Evolutionary conservation across 768 basidiomycete species (phyloP).

Genomic region (Pisolithus albus): DNA sequence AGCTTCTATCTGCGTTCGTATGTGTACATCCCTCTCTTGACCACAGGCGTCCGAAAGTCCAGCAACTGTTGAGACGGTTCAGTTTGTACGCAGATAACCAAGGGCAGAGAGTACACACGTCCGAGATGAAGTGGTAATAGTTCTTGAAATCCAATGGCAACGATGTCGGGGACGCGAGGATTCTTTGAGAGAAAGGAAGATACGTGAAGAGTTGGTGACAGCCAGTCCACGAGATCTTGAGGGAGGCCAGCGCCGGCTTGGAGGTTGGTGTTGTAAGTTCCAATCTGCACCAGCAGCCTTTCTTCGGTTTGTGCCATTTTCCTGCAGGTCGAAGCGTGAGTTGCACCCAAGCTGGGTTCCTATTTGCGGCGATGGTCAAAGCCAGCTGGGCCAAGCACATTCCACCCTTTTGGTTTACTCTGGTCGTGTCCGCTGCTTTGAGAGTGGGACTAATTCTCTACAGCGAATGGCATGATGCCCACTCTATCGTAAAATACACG

Average conservation of each 20-base stretch:
- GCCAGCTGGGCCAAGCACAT: constrained; percentile 7
- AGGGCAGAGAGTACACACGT: constrained; percentile 42
- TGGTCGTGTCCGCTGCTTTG: constrained; percentile 50
- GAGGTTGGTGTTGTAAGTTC: constrained; percentile 88
- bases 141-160: constrained; percentile 93
- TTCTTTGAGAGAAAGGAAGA: constrained; percentile 62
- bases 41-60: constrained; percentile 66
- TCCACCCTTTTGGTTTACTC: constrained; percentile 43
- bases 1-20: constrained; percentile 65
- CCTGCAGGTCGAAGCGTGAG: too few relatives aligned
- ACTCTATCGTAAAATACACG: constrained; percentile 87
- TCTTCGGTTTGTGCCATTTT: constrained; percentile 42
- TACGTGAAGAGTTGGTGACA: constrained; percentile 73
- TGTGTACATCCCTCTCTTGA: constrained; percentile 63
- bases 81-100: constrained; percentile 6
- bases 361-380: not conserved
- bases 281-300: constrained; percentile 65
- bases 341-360: not conserved
- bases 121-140: constrained; percentile 84
- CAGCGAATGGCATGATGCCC: constrained; percentile 86
- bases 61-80: constrained; percentile 45
- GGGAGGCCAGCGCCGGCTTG: constrained; percentile 69
- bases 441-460: constrained; percentile 71
- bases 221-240: constrained; percentile 89
- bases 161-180: constrained; percentile 69